phyloP scores from a whole-genome alignment of 2,329 filamentous ascomycete genomes.

The Xylariaceae sp. region DNA sequence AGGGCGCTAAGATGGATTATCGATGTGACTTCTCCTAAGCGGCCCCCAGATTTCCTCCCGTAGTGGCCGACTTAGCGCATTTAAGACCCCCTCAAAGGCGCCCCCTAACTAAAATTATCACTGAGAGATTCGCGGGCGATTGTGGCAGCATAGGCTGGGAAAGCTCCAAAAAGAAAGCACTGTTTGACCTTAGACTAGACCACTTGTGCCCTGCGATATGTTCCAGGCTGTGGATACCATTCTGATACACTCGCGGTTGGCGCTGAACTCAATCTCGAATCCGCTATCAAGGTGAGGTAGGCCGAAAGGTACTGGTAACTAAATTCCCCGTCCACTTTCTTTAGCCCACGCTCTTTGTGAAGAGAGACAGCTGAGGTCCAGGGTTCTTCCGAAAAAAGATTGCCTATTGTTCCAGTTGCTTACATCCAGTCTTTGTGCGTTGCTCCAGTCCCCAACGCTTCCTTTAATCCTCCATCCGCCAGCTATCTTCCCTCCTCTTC shows the following conservation, averaged over 20 bases:
- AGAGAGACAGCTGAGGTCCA: too few species aligned
- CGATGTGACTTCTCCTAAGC: slow-evolving; percentile 3
- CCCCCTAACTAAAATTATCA: slow-evolving; percentile 6
- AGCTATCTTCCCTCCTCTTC: slow-evolving; percentile 19
- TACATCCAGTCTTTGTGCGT: slow-evolving; percentile 6
- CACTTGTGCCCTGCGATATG: too few species aligned
- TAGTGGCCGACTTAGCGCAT: slow-evolving; percentile 11
- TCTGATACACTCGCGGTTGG: too few species aligned
- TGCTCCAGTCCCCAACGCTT: background rate
- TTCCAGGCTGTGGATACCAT: too few species aligned
- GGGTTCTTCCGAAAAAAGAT: slow-evolving; percentile 8
- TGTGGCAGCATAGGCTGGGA: too few species aligned
- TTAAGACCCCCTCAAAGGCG: background rate
- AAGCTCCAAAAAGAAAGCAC: too few species aligned
- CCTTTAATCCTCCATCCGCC: slow-evolving; percentile 12
- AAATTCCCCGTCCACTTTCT: background rate
- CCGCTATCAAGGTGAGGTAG: too few species aligned
- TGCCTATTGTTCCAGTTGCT: slow-evolving; percentile 2
- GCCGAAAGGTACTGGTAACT: too few species aligned
- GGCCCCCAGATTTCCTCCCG: slow-evolving; percentile 10
- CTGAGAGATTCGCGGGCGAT: background rate
- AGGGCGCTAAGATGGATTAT: slow-evolving; percentile 1
- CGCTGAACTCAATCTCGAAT: too few species aligned
- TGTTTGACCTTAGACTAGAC: too few species aligned
- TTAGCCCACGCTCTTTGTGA: background rate